phyloP scores from a whole-genome alignment of 2,329 filamentous ascomycete species.

The Byssothecium circinans region DNA sequence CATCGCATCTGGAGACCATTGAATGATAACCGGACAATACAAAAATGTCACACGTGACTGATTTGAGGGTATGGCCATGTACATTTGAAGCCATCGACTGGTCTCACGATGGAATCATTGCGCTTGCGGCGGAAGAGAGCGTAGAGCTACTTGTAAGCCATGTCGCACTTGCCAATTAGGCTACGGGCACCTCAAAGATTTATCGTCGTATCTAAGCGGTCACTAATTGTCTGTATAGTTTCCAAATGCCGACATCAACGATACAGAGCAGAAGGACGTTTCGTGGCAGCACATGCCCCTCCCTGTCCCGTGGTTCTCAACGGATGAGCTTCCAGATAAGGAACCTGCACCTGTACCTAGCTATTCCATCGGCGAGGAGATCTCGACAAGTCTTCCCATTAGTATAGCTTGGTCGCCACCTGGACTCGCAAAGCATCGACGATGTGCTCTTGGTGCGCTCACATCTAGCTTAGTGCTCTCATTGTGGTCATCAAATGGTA shows the following conservation, averaged over 20 bases:
- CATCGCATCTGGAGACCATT: too few species aligned
- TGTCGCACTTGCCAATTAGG: background rate
- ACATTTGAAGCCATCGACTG: constrained; percentile 58
- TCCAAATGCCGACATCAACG: constrained; percentile 33
- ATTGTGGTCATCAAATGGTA: constrained; percentile 56
- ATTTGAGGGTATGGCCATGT: constrained; percentile 52
- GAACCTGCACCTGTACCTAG: constrained; percentile 50
- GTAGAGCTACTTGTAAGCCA: constrained; percentile 54
- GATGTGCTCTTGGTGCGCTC: constrained; percentile 58
- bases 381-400: constrained; percentile 55
- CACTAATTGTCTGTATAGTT: constrained; percentile 23
- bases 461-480: constrained; percentile 60
- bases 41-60: constrained; percentile 40
- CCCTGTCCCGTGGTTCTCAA: constrained; percentile 55
- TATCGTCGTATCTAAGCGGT: background rate
- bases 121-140: constrained; percentile 58
- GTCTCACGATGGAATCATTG: constrained; percentile 61
- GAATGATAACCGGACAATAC: background rate
- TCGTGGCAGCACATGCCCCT: constrained; percentile 46
- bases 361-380: constrained; percentile 62
- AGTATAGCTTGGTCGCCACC: constrained; percentile 59
- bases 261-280: constrained; percentile 33
- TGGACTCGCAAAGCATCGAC: constrained; percentile 57
- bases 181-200: background rate
- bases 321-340: constrained; percentile 50